Percentiles rank a stretch among this genome's conserved stretches.
These are phyloP conservation scores for Cydonia oblonga DNA, from an alignment of 331 rosid species.

Conservation along the genomic window DNA sequence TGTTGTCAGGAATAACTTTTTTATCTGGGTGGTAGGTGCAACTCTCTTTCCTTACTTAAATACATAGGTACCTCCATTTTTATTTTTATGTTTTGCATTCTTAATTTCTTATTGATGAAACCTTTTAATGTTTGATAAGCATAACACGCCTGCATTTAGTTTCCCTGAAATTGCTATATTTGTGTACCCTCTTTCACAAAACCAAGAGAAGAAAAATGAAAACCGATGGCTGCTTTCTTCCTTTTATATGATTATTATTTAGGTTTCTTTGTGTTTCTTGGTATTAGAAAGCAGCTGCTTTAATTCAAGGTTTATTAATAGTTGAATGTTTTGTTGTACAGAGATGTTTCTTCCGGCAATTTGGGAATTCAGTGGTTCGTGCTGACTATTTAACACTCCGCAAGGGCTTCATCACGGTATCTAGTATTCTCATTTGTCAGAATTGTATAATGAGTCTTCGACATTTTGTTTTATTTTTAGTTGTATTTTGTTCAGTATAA, in stretches of 20 bases:
- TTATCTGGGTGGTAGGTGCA: conserved; percentile 73
- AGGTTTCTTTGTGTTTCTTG: not conserved
- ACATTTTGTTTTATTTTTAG: conserved; percentile 2
- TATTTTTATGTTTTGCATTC: not conserved
- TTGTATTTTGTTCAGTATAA: not conserved
- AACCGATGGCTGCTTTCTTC: not conserved
- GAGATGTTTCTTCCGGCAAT: conserved; percentile 93
- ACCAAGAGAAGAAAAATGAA: not conserved
- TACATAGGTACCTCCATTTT: conserved; percentile 5
- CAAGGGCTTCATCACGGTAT: conserved; percentile 84
- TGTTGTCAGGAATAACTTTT: conserved; percentile 34
- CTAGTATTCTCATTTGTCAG: not conserved
- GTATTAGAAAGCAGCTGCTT: not conserved
- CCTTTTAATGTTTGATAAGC: not conserved
- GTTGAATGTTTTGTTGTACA: conserved; percentile 26
- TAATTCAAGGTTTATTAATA: not conserved
- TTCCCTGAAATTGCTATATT: not conserved
- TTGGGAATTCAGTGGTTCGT: conserved; percentile 73
- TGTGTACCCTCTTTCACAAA: too few species aligned
- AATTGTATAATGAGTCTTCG: not conserved
- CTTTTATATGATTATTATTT: not conserved
- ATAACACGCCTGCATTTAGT: not conserved
- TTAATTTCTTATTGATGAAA: not conserved
- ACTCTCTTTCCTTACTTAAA: conserved; percentile 10
- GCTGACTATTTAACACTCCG: conserved; percentile 88